Base-by-base conservation (phyloP, 1,139 yeast genomes). In the Saccharomyces hybrid region DNA sequence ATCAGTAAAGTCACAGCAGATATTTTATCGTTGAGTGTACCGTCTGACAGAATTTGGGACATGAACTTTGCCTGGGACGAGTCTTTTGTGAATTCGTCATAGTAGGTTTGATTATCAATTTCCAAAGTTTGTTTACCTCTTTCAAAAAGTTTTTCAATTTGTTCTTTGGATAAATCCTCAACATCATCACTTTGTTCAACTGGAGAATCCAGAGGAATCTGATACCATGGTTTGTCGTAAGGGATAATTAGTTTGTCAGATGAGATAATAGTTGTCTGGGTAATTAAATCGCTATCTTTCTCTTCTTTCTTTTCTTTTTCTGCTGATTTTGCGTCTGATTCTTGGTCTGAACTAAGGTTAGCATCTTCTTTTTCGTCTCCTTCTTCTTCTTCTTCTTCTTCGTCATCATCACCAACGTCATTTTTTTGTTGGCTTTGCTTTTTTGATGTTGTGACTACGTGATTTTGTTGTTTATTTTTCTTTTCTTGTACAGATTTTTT, bases 1-100 rank as follows among this genome's bases (percentile, higher is more conserved):
- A 91, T 82, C 68, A 93, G 76, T 68, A 93, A 80, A 0, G 99
- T 91, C 65, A 93, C 78, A 0, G 99, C 97, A 50, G 97, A 88
- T 56, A 93, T 88, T 73, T 93, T 91, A 85, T 93, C 99, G 64
- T 84, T 86, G 62, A 93, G 78, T 0, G 99, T 93, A 87, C 99
- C 99, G 60, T 84, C 87, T 5, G 91, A 78, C 66, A 93, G 79
- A 60, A 93, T 86, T 71, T 93, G 96, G 1, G 93, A 80, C 79
- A 91, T 83, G 70, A 91, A 91, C 78, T 86, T 87, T 70, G 83
- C 85, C 70, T 91, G 97, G 1, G 96, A 86, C 34, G 88, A 81
- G 50, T 90, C 84, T 61, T 86, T 81, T 44, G 89, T 80, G 68
- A 88, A 87, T 68, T 88, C 97, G 58, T 83, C 84, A 58, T 81